Conservation (phyloP, 2,329 filamentous ascomycete species). For the Zelopaecilomyces penicillatus region DNA sequence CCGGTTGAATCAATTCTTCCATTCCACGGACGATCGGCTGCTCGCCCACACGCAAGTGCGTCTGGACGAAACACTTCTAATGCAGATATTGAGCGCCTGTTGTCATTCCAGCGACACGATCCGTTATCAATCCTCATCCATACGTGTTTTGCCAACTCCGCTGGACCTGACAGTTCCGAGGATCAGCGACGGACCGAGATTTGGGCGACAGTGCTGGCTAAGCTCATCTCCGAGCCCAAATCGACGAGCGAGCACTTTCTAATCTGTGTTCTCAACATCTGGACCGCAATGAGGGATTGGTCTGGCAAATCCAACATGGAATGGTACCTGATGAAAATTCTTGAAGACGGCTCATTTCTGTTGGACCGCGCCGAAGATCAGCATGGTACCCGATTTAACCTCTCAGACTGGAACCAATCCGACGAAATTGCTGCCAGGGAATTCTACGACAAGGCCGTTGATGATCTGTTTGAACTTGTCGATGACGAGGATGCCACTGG, state of each 20-base stretch:
- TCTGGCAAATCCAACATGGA: conserved; percentile 83
- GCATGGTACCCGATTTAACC: conserved; percentile 60
- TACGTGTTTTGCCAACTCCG: conserved; percentile 81
- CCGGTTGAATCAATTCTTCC: conserved; percentile 76
- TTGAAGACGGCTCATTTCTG: conserved; percentile 87
- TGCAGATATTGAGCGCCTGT: conserved; percentile 67
- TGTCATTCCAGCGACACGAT: conserved; percentile 85
- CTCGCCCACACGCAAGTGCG: conserved; percentile 36
- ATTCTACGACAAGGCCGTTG: conserved; percentile 77
- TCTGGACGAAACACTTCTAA: conserved; percentile 39
- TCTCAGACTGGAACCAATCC: conserved; percentile 65
- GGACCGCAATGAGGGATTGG: conserved; percentile 82
- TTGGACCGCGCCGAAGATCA: conserved; percentile 79
- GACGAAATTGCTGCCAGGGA: conserved; percentile 77
- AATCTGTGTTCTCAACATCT: conserved; percentile 76
- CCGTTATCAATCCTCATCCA: conserved; percentile 77
- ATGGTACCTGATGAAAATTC: conserved; percentile 87
- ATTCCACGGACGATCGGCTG: conserved; percentile 48
- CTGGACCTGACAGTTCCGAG: conserved; percentile 73
- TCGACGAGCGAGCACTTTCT: conserved; percentile 72
- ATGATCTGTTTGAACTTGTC: conserved; percentile 75
- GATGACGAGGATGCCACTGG: conserved; percentile 77
- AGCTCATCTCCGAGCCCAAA: conserved; percentile 69
- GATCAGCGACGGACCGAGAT: conserved; percentile 71
- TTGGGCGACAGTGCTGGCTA: conserved; percentile 83